Evolutionary conservation across 345 rosid species (phyloP), one percentile per base, ranked within the genome.

Genomic region (Euphorbia lathyris): DNA sequence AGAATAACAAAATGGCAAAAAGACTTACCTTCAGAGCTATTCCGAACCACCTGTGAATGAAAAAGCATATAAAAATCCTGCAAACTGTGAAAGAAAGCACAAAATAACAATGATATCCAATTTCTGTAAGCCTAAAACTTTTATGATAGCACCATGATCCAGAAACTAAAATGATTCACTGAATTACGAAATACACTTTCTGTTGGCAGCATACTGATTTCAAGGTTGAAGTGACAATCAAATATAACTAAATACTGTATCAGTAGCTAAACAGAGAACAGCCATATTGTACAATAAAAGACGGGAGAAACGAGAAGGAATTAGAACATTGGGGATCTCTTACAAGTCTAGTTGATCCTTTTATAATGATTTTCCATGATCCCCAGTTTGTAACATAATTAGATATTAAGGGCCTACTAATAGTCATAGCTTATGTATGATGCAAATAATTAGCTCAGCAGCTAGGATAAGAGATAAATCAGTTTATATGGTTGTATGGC

Each of bases 21-120:
- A 58, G 38, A 40, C 45, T 69, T 72, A 77, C 77, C 80, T 72
- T 42, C 25, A 43, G 63, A 67, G 52, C 70, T 63, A 48, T 73
- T 56, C 53, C 71, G 65, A 27, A 50, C 32, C 32, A 72, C 74
- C 77, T 77, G 80, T 56, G 68, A 68, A 59, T 60, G 29, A 58
- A 66, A 71, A 60, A 57, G 43, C 55, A 27, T 14, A 20, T 63
- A 23, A 61, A 61, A 47, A 47, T 71, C 34, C 26, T 23, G 48
- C 51, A 69, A 75, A 40, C 55, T 64, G 60, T 30, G 32, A 23
- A 17, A 19, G 29, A 43, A 34, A 26, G 53, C 11, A 52, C 10
- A n/a, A 8, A 34, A 27, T 26, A 34, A 40, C 43, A 52, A 60
- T 43, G 42, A 32, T 30, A 50, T 34, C 26, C 38, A 40, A 50